Conservation (phyloP, 257 asterid genomes). For the Rehmannia glutinosa region DNA sequence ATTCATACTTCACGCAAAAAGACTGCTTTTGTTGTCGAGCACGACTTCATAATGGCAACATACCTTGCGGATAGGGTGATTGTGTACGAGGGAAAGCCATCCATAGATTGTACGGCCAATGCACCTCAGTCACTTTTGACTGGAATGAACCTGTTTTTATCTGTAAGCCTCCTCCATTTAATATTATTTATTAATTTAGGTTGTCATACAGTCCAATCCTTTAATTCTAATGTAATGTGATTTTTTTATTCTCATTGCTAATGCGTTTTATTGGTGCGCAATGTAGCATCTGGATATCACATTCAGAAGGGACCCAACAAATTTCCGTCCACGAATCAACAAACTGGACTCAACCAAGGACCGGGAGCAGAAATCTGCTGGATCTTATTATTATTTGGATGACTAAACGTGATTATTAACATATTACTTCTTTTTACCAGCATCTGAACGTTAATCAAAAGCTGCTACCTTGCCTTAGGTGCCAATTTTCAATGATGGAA, state of each 20-base stretch:
- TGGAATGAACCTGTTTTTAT: constrained; percentile 96
- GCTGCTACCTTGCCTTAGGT: constrained; percentile 6
- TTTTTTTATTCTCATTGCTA: not conserved
- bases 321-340: constrained; percentile 92
- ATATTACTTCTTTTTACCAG: constrained; percentile 10
- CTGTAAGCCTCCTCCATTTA: constrained; percentile 50
- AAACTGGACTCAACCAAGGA: constrained; percentile 91
- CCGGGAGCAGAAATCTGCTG: constrained; percentile 93
- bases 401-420: constrained; percentile 36
- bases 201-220: no score
- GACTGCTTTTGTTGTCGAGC: constrained; percentile 96
- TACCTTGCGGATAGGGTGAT: constrained; percentile 97
- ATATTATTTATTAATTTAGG: no score
- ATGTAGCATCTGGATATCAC: constrained; percentile 94
- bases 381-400: constrained; percentile 88
- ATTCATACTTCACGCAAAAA: constrained; percentile 95
- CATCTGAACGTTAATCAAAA: constrained; percentile 3
- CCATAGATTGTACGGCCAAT: constrained; percentile 86
- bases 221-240: not conserved
- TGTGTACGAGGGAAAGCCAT: constrained; percentile 87
- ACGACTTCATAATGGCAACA: constrained; percentile 97
- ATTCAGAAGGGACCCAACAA: constrained; percentile 97
- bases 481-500: not conserved
- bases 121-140: constrained; percentile 91
- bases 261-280: not conserved